Percentiles rank a stretch among this genome's conserved stretches.
These are phyloP conservation scores for Aureobasidium sp. DNA, from an alignment of 2,329 filamentous ascomycete species.

Conservation along the genomic window DNA sequence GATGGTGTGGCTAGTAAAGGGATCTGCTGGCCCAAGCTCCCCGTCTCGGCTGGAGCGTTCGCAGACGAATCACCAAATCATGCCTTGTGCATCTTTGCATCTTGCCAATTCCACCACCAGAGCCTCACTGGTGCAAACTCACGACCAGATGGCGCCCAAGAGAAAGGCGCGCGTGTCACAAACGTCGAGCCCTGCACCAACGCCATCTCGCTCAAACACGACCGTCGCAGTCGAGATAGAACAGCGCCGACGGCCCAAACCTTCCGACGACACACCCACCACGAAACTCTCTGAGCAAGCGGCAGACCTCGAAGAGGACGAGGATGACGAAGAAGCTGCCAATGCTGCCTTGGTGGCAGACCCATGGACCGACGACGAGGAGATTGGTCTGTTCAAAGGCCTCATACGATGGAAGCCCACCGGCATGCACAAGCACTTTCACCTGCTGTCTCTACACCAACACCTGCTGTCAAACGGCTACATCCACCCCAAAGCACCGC, in stretches of 20 bases:
- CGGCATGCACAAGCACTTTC: slow-evolving; percentile 89
- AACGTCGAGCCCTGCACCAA: slow-evolving; percentile 45
- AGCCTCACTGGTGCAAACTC: not conserved
- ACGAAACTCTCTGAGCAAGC: not conserved
- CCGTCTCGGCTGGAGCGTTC: not conserved
- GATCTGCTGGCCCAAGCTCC: not conserved
- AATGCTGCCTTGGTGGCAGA: slow-evolving; percentile 48
- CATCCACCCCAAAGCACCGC: slow-evolving; percentile 36
- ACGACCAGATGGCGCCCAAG: slow-evolving; percentile 55
- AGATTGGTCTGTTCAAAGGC: slow-evolving; percentile 84
- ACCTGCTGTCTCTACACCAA: slow-evolving; percentile 67
- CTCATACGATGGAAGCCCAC: slow-evolving; percentile 96
- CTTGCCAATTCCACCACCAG: not conserved
- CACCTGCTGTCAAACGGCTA: slow-evolving; percentile 29
- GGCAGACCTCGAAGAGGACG: not conserved
- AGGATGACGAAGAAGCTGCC: not conserved
- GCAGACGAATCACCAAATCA: not conserved
- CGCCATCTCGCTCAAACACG: slow-evolving; percentile 28
- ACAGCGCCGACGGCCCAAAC: slow-evolving; percentile 4
- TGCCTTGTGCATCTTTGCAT: no score
- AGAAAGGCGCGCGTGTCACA: slow-evolving; percentile 56
- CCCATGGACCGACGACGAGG: slow-evolving; percentile 92
- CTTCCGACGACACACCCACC: not conserved
- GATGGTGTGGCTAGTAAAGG: not conserved
- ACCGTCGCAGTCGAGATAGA: slow-evolving; percentile 24